Conservation (phyloP, 2,329 filamentous ascomycete species). For the Parastagonospora nodorum region DNA sequence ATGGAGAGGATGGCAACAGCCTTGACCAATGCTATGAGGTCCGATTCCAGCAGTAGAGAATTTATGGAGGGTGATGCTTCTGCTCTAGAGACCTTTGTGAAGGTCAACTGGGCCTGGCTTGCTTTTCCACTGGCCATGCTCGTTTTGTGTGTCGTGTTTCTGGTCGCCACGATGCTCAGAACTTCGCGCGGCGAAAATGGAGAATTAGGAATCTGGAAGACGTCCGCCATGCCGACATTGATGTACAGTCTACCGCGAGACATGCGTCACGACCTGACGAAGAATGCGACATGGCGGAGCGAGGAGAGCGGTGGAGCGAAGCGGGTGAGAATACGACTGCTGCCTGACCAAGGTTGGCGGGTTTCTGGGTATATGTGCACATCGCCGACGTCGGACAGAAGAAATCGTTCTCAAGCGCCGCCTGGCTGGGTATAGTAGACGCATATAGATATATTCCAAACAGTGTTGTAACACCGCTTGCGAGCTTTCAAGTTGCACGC, state of each 20-base stretch:
- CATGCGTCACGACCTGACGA: constrained; percentile 11
- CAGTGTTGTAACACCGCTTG: no score
- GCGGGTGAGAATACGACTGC: constrained; percentile 12
- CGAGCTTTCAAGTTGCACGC: no score
- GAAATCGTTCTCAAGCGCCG: not conserved
- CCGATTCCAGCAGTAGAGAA: constrained; percentile 6
- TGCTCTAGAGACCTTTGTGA: constrained; percentile 12
- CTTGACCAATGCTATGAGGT: constrained; percentile 27
- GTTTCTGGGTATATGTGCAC: constrained; percentile 10
- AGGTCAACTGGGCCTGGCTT: constrained; percentile 31
- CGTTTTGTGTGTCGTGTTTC: constrained; percentile 23
- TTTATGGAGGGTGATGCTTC: constrained; percentile 15
- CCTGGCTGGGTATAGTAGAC: not conserved
- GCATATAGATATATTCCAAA: no score
- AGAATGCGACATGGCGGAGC: constrained; percentile 2
- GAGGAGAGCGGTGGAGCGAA: not conserved
- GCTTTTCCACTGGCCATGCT: constrained; percentile 28
- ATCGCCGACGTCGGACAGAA: not conserved
- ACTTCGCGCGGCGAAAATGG: constrained; percentile 2
- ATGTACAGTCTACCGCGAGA: constrained; percentile 32
- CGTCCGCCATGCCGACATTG: constrained; percentile 34
- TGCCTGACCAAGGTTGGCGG: constrained; percentile 16
- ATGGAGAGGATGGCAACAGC: constrained; percentile 21
- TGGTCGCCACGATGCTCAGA: constrained; percentile 25
- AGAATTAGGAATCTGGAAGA: constrained; percentile 33